Conservation (phyloP, 768 basidiomycete species). For the Mrakia hoshinonis region DNA sequence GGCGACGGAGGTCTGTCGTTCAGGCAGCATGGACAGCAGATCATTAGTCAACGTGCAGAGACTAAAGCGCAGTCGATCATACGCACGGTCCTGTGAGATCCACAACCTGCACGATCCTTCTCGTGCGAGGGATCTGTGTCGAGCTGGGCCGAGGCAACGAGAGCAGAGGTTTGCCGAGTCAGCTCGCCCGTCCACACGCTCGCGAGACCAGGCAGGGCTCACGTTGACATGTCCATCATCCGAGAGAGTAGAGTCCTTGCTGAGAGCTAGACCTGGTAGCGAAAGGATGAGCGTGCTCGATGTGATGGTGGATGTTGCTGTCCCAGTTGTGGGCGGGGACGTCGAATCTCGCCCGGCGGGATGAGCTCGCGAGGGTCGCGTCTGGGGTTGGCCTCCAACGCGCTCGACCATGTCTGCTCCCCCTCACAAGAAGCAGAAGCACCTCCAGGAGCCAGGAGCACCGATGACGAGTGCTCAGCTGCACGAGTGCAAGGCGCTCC, state of each 20-base stretch:
- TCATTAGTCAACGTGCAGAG: neutral
- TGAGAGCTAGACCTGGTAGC: too few species aligned
- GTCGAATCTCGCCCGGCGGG: neutral
- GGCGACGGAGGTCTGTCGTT: neutral
- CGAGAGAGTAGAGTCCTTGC: too few species aligned
- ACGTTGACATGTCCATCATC: too few species aligned
- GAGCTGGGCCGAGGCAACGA: neutral
- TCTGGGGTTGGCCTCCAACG: neutral
- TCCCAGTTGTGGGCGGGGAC: neutral
- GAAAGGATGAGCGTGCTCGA: too few species aligned
- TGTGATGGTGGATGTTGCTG: neutral
- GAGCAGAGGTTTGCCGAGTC: conserved; percentile 1
- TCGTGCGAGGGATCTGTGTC: neutral
- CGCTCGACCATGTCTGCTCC: neutral
- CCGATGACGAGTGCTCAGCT: neutral
- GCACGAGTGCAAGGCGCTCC: neutral
- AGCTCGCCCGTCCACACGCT: too few species aligned
- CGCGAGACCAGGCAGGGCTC: too few species aligned
- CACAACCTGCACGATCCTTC: conserved; percentile 4
- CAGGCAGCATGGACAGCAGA: neutral
- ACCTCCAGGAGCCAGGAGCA: neutral
- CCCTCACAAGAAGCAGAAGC: neutral
- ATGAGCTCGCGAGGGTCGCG: too few species aligned
- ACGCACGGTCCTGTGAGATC: conserved; percentile 4
- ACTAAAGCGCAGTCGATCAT: too few species aligned